These are phyloP conservation scores for Lichtheimia corymbifera DNA, from an alignment of 371 early-diverging fungal species.

Conservation along the genomic window DNA sequence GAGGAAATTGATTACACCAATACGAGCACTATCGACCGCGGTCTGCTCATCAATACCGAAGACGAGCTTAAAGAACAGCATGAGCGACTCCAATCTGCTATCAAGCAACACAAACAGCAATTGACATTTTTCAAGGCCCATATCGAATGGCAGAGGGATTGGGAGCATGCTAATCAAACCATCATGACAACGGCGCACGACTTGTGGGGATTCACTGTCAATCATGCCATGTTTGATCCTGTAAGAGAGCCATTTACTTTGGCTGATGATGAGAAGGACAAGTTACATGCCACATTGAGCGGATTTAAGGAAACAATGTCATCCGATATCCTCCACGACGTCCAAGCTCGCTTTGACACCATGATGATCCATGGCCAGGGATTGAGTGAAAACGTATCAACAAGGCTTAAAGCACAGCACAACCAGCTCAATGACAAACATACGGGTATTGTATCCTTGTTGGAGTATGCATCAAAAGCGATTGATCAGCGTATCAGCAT, in stretches of 20 bases:
- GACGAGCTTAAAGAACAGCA: slow-evolving; percentile 29
- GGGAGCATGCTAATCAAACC: slow-evolving; percentile 25
- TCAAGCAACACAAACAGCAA: slow-evolving; percentile 23
- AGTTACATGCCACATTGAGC: too few species aligned
- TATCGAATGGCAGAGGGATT: slow-evolving; percentile 29
- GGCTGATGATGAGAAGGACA: too few species aligned
- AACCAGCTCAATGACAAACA: neutral
- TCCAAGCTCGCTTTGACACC: too few species aligned
- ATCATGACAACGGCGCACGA: slow-evolving; percentile 25
- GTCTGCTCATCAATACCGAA: slow-evolving; percentile 29
- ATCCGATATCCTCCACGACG: too few species aligned
- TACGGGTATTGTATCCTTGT: neutral
- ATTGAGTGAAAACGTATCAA: too few species aligned
- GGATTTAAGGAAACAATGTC: too few species aligned
- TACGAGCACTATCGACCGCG: slow-evolving; percentile 38
- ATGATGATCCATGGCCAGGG: too few species aligned
- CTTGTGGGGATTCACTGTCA: slow-evolving; percentile 35
- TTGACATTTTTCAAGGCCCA: slow-evolving; percentile 21
- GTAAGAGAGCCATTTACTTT: neutral
- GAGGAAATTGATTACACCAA: slow-evolving; percentile 40
- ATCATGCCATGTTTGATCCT: slow-evolving; percentile 36
- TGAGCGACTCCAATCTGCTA: slow-evolving; percentile 12
- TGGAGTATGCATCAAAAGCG: neutral
- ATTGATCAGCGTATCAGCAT: neutral
- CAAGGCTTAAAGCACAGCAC: too few species aligned